Evolutionary conservation across 2,329 filamentous ascomycete species (phyloP).

Genomic region (Stenocarpella maydis): DNA sequence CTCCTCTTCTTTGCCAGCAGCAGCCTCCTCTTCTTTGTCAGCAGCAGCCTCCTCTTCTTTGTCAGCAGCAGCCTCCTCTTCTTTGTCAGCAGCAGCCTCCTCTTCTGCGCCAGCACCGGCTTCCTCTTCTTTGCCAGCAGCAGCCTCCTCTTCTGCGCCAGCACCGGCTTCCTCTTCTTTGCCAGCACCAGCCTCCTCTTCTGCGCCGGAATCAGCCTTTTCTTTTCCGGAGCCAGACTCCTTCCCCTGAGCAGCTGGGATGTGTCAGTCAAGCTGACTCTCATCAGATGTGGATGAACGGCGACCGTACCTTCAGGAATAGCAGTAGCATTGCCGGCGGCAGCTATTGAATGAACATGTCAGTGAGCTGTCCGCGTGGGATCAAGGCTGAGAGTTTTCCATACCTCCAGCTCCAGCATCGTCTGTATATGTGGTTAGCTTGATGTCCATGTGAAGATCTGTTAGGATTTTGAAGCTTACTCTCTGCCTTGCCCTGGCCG

Average conservation of each 20-base stretch:
- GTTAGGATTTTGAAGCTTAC: not conserved
- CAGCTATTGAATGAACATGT: not conserved
- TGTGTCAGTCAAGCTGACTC: not conserved
- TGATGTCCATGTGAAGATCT: not conserved
- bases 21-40: not conserved
- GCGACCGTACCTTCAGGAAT: not conserved
- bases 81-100: too few relatives aligned
- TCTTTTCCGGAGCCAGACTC: too few relatives aligned
- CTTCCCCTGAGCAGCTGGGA: not conserved
- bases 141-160: not conserved
- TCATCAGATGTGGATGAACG: not conserved
- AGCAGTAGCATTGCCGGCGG: not conserved
- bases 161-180: not conserved
- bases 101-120: too few relatives aligned
- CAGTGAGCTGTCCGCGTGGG: not conserved
- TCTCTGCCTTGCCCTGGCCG: not conserved
- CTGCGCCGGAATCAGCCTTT: too few relatives aligned
- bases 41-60: too few relatives aligned
- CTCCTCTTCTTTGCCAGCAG: too few relatives aligned
- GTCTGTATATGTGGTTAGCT: not conserved
- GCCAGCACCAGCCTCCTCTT: too few relatives aligned
- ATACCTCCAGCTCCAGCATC: slow-evolving; percentile 4
- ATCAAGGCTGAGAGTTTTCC: not conserved
- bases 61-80: too few relatives aligned
- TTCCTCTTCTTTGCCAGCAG: not conserved